phyloP scores from a whole-genome alignment of 441 rosid species.

The Eutrema salsugineum region DNA sequence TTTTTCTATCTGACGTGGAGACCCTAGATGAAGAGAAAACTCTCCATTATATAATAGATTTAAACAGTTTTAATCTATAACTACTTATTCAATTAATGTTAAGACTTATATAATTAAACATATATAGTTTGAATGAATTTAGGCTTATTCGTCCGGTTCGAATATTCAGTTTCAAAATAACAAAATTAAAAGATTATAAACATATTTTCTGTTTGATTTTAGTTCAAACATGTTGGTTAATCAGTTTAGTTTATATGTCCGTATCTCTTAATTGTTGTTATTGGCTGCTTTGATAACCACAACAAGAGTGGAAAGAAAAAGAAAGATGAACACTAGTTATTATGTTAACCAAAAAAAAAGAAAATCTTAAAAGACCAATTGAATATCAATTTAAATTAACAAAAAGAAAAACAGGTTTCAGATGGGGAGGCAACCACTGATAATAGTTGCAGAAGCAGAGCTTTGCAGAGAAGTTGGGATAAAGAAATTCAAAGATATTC shows the following conservation, averaged over 20 bases:
- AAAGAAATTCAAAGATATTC: conserved; percentile 78
- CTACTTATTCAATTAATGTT: not conserved
- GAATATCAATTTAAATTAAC: not conserved
- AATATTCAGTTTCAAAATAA: not conserved
- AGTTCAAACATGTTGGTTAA: not conserved
- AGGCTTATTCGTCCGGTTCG: not conserved
- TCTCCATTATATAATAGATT: too few relatives aligned
- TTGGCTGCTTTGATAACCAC: not conserved
- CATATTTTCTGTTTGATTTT: not conserved
- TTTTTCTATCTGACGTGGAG: too few relatives aligned
- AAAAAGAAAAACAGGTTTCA: conserved; percentile 65
- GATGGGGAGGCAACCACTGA: conserved; percentile 93
- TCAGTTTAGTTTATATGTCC: not conserved
- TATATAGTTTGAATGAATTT: not conserved
- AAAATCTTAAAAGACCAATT: not conserved
- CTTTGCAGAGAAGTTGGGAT: conserved; percentile 91
- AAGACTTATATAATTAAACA: not conserved
- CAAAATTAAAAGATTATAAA: not conserved
- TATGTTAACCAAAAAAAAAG: not conserved
- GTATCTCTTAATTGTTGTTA: not conserved
- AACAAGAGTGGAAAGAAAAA: not conserved
- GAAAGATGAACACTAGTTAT: not conserved
- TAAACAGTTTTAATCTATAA: too few relatives aligned
- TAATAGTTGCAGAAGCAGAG: conserved; percentile 81
- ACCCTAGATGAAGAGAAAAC: too few relatives aligned